A percentile compares a stretch with the other conserved stretches of the same genome.
Evolutionary conservation across 1,284 basidiomycete species (phyloP).

Genomic region (Pyrrhoderma noxium): DNA sequence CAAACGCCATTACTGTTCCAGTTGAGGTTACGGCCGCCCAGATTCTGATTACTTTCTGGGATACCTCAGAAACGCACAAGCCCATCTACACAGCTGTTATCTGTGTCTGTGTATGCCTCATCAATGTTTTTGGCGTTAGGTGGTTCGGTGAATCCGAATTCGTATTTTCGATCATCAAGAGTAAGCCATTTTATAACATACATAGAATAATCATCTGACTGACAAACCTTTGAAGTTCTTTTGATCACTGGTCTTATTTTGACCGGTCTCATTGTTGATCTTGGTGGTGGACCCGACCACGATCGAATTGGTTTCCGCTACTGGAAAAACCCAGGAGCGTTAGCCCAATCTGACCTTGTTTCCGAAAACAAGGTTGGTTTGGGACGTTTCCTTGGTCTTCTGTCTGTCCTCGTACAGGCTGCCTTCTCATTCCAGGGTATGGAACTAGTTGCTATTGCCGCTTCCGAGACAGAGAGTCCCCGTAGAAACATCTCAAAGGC

Average conservation of each 20-base stretch:
- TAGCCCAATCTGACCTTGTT: slow-evolving; percentile 41
- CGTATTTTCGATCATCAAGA: slow-evolving; percentile 54
- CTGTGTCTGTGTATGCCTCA: slow-evolving; percentile 49
- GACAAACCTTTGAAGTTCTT: slow-evolving; percentile 31
- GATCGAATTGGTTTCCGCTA: slow-evolving; percentile 60
- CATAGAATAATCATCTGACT: slow-evolving; percentile 1
- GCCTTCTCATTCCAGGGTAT: slow-evolving; percentile 82
- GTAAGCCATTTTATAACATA: slow-evolving; percentile 30
- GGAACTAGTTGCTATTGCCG: slow-evolving; percentile 75
- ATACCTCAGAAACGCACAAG: slow-evolving; percentile 43
- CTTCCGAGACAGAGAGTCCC: slow-evolving; percentile 70
- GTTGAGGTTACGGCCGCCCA: slow-evolving; percentile 20
- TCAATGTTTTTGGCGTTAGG: slow-evolving; percentile 75
- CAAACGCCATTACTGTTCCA: slow-evolving; percentile 18
- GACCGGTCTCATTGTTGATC: slow-evolving; percentile 59
- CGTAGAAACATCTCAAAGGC: slow-evolving; percentile 75
- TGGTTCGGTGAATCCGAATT: slow-evolving; percentile 70
- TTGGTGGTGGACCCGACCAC: slow-evolving; percentile 58
- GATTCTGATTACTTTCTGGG: slow-evolving; percentile 76
- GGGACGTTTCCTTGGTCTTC: slow-evolving; percentile 63
- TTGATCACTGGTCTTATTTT: slow-evolving; percentile 58
- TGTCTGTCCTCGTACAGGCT: slow-evolving; percentile 67
- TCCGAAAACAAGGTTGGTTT: slow-evolving; percentile 31
- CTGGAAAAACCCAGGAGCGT: slow-evolving; percentile 65
- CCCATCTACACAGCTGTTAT: slow-evolving; percentile 60